Base-by-base conservation (phyloP, 441 rosid genomes). In the Flueggea neowawraea region DNA sequence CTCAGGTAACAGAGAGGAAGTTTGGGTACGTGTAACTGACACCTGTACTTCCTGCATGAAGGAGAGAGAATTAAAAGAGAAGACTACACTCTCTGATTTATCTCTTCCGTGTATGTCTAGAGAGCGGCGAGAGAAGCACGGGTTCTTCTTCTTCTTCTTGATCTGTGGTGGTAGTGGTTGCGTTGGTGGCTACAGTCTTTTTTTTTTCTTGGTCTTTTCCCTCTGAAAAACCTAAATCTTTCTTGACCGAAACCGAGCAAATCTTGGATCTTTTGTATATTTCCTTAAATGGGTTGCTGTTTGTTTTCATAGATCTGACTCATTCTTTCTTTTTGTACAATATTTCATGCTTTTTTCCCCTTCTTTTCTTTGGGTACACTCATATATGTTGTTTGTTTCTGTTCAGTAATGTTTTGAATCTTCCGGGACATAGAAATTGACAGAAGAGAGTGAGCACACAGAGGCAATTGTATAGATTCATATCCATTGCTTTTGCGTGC, bases 391-490 rank as follows among this genome's bases (percentile, higher is more conserved):
- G 55, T 16, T 15, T 52, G 22, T 54, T 54, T 17, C n/a, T 14
- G n/a, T 47, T 9, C n/a, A 47, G 14, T 31, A n/a, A 9, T 6
- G 10, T 15, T 41, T 51, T 36, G 31, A 5, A 13, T 44, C n/a
- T n/a, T n/a, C 62, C 55, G 66, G 84, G 61, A 60, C 75, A 60
- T 60, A 48, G 90, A 89, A 86, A 71, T 82, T 94, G 97, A 94
- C 98, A 90, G 98, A 90, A 94, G 98, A 94, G 98, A 88, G 95
- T 87, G 98, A 89, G 97, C 97, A 94, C 98, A 78, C 90, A 87
- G 82, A 80, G 90, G 93, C 80, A 75, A 57, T 80, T 78, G 86
- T 83, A 90, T 85, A 68, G 63, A 31, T 57, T 63, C 82, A 80
- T 86, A 77, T 86, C 12, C 68, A 55, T 63, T 89, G 87, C 93